Percentiles rank a stretch among this genome's conserved stretches.
Evolutionary conservation across 2,329 filamentous ascomycete genomes (phyloP).

Genomic region (Monilinia polystroma): DNA sequence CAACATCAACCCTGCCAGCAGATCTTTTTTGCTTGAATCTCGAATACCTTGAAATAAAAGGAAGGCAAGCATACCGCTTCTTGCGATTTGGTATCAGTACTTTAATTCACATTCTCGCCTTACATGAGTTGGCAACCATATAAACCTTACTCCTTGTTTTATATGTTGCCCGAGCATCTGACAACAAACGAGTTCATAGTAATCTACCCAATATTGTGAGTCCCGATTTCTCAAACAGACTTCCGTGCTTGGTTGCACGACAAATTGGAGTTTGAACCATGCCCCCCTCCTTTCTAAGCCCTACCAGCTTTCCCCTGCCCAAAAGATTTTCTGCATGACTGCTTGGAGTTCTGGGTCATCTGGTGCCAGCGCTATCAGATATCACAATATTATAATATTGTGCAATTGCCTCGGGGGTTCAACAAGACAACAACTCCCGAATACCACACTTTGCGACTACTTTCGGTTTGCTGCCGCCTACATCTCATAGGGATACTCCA

Average conservation of each 20-base stretch:
- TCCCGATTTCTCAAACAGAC: constrained; percentile 9
- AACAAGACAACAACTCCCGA: not conserved
- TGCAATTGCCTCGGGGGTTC: constrained; percentile 15
- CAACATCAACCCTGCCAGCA: constrained; percentile 24
- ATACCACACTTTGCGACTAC: constrained; percentile 11
- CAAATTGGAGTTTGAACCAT: constrained; percentile 18
- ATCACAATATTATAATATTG: constrained; percentile 18
- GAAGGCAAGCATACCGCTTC: constrained; percentile 22
- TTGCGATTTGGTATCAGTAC: not conserved
- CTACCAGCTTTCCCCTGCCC: constrained; percentile 23
- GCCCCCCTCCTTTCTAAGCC: constrained; percentile 15
- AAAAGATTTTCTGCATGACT: constrained; percentile 21
- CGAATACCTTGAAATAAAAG: constrained; percentile 18
- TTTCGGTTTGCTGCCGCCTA: constrained; percentile 9
- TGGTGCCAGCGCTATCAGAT: constrained; percentile 19
- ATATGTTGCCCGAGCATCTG: constrained; percentile 15
- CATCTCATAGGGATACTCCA: not conserved
- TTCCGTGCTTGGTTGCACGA: constrained; percentile 11
- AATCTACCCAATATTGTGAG: constrained; percentile 19
- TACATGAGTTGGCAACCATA: constrained; percentile 19
- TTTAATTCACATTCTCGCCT: not conserved
- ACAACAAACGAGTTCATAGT: constrained; percentile 12
- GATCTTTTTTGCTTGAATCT: constrained; percentile 24
- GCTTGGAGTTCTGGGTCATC: constrained; percentile 21
- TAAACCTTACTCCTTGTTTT: constrained; percentile 24